Evolutionary conservation across 768 basidiomycete genomes (phyloP).

Genomic region (Gyrodon lividus): DNA sequence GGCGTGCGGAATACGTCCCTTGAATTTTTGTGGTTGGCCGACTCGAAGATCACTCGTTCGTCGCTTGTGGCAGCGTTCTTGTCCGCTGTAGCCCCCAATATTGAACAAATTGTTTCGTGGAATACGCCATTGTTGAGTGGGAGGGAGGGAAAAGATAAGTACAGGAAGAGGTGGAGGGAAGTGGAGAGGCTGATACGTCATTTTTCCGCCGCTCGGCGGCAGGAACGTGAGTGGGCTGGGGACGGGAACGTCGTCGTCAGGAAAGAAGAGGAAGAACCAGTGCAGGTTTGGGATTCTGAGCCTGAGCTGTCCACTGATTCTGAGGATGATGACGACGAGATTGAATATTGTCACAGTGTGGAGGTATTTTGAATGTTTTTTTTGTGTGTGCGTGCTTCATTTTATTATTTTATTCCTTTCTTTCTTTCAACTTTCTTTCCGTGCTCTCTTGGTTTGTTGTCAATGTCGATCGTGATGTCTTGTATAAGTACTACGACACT

Average conservation of each 20-base stretch:
- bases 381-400: no score
- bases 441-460: background rate
- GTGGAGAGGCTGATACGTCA: slow-evolving; percentile 22
- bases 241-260: background rate
- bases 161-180: slow-evolving; percentile 22
- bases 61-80: slow-evolving; percentile 27
- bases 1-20: slow-evolving; percentile 26
- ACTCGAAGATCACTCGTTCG: slow-evolving; percentile 27
- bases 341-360: slow-evolving; percentile 24
- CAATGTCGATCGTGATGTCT: no score
- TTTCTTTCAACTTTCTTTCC: background rate
- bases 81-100: slow-evolving; percentile 29
- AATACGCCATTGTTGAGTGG: slow-evolving; percentile 30
- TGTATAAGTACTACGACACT: no score
- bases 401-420: background rate
- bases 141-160: slow-evolving; percentile 23
- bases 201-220: slow-evolving; percentile 17
- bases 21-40: slow-evolving; percentile 29
- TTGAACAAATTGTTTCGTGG: slow-evolving; percentile 30
- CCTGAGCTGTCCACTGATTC: slow-evolving; percentile 18
- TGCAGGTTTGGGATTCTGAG: slow-evolving; percentile 23
- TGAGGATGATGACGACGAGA: slow-evolving; percentile 27
- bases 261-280: slow-evolving; percentile 8
- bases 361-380: slow-evolving; percentile 1
- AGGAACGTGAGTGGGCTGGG: slow-evolving; percentile 21